Percentiles rank a stretch among this genome's conserved stretches.
Evolutionary conservation across 495 filamentous ascomycete species (phyloP).

Genomic region (Podospora fimiseda): DNA sequence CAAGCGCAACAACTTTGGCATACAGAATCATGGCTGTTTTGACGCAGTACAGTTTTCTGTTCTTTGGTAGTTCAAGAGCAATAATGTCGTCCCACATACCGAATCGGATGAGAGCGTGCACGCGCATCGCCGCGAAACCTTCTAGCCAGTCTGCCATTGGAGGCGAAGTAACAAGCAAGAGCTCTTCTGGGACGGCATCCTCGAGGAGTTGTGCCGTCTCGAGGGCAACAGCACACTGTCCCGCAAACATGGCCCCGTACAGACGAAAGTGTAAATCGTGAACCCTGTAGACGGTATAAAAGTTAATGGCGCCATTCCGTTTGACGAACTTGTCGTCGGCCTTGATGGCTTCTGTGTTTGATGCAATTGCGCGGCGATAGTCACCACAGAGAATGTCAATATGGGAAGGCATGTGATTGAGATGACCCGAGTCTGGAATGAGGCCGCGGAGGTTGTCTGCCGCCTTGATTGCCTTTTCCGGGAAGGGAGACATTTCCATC

Average conservation of each 20-base stretch:
- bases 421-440: constrained; percentile 60
- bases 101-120: constrained; percentile 62
- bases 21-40: constrained; percentile 62
- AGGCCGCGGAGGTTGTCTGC: constrained; percentile 56
- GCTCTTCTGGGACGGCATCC: constrained; percentile 46
- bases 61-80: constrained; percentile 40
- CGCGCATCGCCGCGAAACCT: constrained; percentile 53
- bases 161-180: constrained; percentile 56
- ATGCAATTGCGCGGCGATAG: constrained; percentile 53
- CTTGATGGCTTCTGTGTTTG: constrained; percentile 56
- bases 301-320: constrained; percentile 47
- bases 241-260: constrained; percentile 67
- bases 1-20: constrained; percentile 56
- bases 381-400: constrained; percentile 62
- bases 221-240: constrained; percentile 49
- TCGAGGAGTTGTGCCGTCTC: constrained; percentile 50
- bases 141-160: constrained; percentile 72
- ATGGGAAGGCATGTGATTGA: constrained; percentile 70
- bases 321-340: constrained; percentile 56
- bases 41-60: constrained; percentile 51
- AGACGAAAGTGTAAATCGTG: constrained; percentile 64
- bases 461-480: constrained; percentile 49
- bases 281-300: constrained; percentile 61
- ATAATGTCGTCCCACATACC: constrained; percentile 57
- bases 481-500: constrained; percentile 64